phyloP scores from a whole-genome alignment of 768 basidiomycete genomes.

The Naganishia friedmannii region DNA sequence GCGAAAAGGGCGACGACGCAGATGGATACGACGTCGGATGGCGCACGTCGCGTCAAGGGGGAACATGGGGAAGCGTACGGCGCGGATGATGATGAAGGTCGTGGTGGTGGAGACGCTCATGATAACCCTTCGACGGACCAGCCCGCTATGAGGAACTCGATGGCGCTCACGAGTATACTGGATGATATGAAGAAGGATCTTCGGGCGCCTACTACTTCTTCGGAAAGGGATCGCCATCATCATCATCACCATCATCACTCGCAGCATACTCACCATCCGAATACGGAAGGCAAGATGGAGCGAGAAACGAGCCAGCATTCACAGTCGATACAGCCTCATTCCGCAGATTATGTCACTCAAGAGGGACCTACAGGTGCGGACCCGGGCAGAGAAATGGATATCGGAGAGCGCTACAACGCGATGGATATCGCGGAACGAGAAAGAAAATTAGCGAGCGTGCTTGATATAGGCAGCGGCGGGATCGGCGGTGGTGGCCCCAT shows the following conservation, averaged over 20 bases:
- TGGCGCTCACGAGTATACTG: slow-evolving; percentile 29
- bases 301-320: neutral
- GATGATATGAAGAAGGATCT: slow-evolving; percentile 29
- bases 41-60: neutral
- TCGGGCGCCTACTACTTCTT: slow-evolving; percentile 7
- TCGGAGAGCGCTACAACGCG: slow-evolving; percentile 15
- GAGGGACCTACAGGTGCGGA: slow-evolving; percentile 1
- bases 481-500: slow-evolving; percentile 21
- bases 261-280: neutral
- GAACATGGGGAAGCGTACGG: neutral
- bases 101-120: neutral
- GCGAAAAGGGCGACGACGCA: neutral
- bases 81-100: neutral
- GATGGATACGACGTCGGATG: neutral
- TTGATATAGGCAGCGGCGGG: slow-evolving; percentile 11
- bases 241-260: slow-evolving; percentile 4
- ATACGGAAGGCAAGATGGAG: neutral
- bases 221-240: slow-evolving; percentile 24
- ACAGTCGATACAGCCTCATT: slow-evolving; percentile 4
- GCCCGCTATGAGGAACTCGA: slow-evolving; percentile 14
- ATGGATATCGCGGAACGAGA: slow-evolving; percentile 22
- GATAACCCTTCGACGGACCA: neutral
- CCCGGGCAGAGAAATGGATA: slow-evolving; percentile 5
- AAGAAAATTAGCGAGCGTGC: slow-evolving; percentile 2
- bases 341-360: slow-evolving; percentile 13